These are phyloP conservation scores for Peribolospora kevripleyi DNA, from an alignment of 768 basidiomycete genomes.

Conservation along the genomic window DNA sequence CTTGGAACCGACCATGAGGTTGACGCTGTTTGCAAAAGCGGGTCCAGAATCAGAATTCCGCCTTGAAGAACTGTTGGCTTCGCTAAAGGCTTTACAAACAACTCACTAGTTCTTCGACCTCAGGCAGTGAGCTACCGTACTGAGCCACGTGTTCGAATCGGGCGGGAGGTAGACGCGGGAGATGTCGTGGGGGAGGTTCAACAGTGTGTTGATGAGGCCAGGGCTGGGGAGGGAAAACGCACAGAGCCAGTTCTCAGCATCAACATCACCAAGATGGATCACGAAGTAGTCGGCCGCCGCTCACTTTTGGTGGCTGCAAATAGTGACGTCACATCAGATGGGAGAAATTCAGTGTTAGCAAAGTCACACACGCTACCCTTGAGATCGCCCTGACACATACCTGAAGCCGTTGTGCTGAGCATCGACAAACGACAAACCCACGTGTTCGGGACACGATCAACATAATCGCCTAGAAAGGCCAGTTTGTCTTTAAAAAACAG, in stretches of 20 bases:
- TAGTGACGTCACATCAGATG: conserved; percentile 30
- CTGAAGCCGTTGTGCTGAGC: conserved; percentile 45
- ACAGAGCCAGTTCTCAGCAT: background rate
- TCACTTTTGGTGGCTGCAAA: conserved; percentile 2
- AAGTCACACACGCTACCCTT: too few relatives aligned
- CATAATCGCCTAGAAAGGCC: background rate
- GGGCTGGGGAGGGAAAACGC: conserved; percentile 23
- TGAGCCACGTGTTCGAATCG: conserved; percentile 70
- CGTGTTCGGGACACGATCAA: background rate
- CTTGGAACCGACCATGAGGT: conserved; percentile 73
- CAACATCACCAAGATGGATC: too few relatives aligned
- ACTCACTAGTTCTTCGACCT: conserved; percentile 45
- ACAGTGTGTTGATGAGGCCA: conserved; percentile 61
- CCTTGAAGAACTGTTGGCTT: too few relatives aligned
- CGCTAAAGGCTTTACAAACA: too few relatives aligned
- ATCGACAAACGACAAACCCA: conserved; percentile 2
- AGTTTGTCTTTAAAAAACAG: background rate
- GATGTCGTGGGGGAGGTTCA: conserved; percentile 44
- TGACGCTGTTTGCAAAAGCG: conserved; percentile 21
- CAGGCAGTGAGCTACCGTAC: conserved; percentile 60
- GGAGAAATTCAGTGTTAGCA: too few relatives aligned
- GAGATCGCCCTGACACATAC: too few relatives aligned
- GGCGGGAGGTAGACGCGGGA: conserved; percentile 43
- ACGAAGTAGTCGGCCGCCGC: background rate
- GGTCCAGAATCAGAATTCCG: too few relatives aligned